Base-by-base conservation (phyloP, 305 asterid species). In the Withania somnifera region DNA sequence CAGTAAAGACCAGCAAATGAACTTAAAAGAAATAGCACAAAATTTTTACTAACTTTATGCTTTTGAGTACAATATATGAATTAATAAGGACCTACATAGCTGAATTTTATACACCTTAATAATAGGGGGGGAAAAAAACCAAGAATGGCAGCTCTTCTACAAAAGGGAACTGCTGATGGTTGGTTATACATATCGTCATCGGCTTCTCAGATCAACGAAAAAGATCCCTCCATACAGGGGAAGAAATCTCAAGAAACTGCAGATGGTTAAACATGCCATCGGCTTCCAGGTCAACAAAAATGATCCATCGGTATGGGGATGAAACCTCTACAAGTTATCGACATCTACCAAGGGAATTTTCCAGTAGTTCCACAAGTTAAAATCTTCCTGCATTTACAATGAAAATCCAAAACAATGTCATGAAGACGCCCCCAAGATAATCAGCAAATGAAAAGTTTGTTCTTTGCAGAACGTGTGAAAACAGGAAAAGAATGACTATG, bases 291-390 rank as follows among this genome's bases (percentile, higher is more conserved):
- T 38, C 51, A 45, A 45, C 51, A 11, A 42, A 47, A 45, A 32
- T 11, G 73, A 40, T 54, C 34, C 47, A 56, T 15, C 61, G 10
- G 63, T 28, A 56, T 47, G 66, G 5, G 2, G 71, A 40, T 8
- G 82, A 85, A 50, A 81, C 61, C 82, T 83, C 90, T 90, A 89
- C 86, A 86, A 87, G 88, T 85, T 84, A 75, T 88, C 92, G 6
- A 93, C 38, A 9, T 92, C 92, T 1, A 91, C 90, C 85, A 94
- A 85, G 0, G 98, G 95, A 87, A 90, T 80, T 87, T 86, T 94
- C 98, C 98, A 94, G 87, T 91, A 94, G 84, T 94, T 94, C 98
- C 97, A 95, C 5, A 93, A 87, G 91, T 95, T 95, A 60, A 84
- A 95, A 86, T 95, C 97, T 83, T 95, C 98, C 96, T 95, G 96